These are phyloP conservation scores for Aspergillus thermomutatus DNA, from an alignment of 2,329 filamentous ascomycete genomes.

Conservation along the genomic window DNA sequence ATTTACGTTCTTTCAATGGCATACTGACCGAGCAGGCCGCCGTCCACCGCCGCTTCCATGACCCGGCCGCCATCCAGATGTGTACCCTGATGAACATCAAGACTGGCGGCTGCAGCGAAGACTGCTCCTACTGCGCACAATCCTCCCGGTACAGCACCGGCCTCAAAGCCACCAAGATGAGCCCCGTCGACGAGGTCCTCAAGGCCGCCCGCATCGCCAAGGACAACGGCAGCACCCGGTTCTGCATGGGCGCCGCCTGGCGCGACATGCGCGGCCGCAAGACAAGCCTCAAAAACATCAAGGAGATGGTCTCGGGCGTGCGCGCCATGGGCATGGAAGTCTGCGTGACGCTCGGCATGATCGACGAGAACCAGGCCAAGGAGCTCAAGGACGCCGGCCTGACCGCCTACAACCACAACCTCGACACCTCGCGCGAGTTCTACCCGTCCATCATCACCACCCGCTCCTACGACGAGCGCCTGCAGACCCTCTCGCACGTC, in stretches of 20 bases:
- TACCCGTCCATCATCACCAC: constrained; percentile 86
- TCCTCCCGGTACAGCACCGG: constrained; percentile 77
- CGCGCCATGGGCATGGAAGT: constrained; percentile 81
- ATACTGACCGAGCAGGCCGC: constrained; percentile 53
- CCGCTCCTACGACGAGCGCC: constrained; percentile 78
- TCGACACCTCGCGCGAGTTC: constrained; percentile 85
- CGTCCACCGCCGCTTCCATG: constrained; percentile 81
- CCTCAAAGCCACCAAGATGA: constrained; percentile 74
- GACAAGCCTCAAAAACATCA: constrained; percentile 77
- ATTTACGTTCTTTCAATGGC: neutral
- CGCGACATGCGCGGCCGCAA: constrained; percentile 90
- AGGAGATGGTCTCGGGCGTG: constrained; percentile 80
- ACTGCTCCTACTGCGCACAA: constrained; percentile 91
- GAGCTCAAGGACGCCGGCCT: constrained; percentile 80
- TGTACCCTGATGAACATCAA: constrained; percentile 98
- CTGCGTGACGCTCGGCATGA: constrained; percentile 93
- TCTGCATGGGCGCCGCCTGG: constrained; percentile 96
- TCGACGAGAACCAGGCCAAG: constrained; percentile 73
- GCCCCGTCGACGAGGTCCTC: constrained; percentile 75
- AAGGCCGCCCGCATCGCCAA: constrained; percentile 73
- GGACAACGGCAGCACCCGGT: constrained; percentile 80
- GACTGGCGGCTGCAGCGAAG: constrained; percentile 85
- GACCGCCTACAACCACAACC: constrained; percentile 92
- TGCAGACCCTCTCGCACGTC: constrained; percentile 75
- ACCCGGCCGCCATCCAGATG: constrained; percentile 79